These are phyloP conservation scores for Cytospora piceae DNA, from an alignment of 2,329 filamentous ascomycete species.

Conservation along the genomic window DNA sequence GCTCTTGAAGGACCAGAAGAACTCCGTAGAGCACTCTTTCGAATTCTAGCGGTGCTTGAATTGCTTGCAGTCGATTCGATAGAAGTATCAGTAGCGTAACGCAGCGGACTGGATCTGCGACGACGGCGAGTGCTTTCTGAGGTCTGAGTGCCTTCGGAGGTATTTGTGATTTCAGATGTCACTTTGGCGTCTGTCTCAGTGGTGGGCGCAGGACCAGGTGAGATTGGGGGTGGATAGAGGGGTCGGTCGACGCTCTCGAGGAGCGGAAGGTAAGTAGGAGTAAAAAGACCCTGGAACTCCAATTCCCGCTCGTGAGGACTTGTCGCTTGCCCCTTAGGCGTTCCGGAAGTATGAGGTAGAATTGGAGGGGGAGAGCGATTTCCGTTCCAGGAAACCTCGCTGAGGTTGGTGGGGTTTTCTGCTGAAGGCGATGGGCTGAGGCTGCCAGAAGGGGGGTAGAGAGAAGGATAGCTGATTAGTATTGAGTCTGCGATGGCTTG, in stretches of 20 bases:
- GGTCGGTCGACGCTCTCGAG: slow-evolving; percentile 52
- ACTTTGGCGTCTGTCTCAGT: slow-evolving; percentile 27
- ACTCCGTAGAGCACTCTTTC: slow-evolving; percentile 61
- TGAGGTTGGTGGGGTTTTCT: slow-evolving; percentile 24
- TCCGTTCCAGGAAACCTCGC: slow-evolving; percentile 20
- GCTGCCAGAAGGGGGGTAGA: slow-evolving; percentile 36
- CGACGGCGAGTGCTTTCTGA: slow-evolving; percentile 14
- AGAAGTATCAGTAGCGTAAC: slow-evolving; percentile 53
- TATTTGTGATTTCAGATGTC: slow-evolving; percentile 20
- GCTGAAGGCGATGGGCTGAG: slow-evolving; percentile 9
- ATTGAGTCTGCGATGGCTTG: slow-evolving; percentile 49
- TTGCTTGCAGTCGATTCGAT: slow-evolving; percentile 58
- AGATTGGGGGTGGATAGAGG: slow-evolving; percentile 32
- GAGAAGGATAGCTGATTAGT: slow-evolving; percentile 49
- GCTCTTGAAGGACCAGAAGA: slow-evolving; percentile 55
- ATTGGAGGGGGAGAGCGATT: slow-evolving; percentile 45
- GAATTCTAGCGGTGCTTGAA: slow-evolving; percentile 42
- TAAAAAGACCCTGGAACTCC: slow-evolving; percentile 66
- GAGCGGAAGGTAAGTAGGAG: slow-evolving; percentile 64
- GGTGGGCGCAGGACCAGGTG: slow-evolving; percentile 28
- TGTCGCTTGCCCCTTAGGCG: slow-evolving; percentile 43
- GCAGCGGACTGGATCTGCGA: slow-evolving; percentile 38
- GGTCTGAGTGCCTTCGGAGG: slow-evolving; percentile 15
- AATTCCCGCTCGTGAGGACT: slow-evolving; percentile 59
- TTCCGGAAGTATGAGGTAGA: slow-evolving; percentile 45